Conservation (phyloP, 2,329 filamentous ascomycete genomes). For the Nemania sp. region DNA sequence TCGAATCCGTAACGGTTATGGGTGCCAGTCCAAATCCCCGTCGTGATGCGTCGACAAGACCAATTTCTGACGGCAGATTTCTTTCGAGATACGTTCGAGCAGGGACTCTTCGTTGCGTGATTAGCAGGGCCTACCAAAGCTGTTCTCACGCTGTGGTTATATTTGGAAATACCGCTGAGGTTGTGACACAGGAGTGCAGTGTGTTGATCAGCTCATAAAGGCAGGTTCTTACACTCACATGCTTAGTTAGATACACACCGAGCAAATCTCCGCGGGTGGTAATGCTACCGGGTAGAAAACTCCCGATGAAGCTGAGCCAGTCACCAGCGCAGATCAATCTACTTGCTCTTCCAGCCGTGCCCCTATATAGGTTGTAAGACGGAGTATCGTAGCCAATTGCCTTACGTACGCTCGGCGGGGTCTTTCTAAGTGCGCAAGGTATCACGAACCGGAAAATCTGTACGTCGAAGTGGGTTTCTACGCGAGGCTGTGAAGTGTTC, state of each 20-base stretch:
- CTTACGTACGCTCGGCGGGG: neutral
- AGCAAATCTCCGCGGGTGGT: neutral
- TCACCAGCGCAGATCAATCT: neutral
- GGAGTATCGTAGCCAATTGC: neutral
- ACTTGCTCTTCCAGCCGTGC: neutral
- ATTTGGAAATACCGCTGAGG: neutral
- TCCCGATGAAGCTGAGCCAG: neutral
- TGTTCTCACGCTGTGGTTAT: neutral
- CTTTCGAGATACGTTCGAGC: neutral
- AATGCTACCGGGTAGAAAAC: neutral
- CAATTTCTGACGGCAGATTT: neutral
- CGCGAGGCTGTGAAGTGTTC: too few relatives aligned
- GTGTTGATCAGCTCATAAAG: neutral
- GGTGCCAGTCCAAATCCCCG: neutral
- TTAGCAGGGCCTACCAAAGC: neutral
- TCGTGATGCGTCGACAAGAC: neutral
- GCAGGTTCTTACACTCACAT: neutral
- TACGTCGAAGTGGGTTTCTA: too few relatives aligned
- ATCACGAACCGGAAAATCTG: too few relatives aligned
- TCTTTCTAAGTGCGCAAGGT: neutral
- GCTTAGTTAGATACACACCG: neutral
- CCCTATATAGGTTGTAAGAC: neutral
- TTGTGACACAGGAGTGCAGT: neutral
- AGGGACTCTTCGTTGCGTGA: neutral
- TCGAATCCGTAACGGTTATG: neutral